These are phyloP conservation scores for Dactylellina cionopaga DNA, from an alignment of 2,329 filamentous ascomycete species.

Conservation along the genomic window DNA sequence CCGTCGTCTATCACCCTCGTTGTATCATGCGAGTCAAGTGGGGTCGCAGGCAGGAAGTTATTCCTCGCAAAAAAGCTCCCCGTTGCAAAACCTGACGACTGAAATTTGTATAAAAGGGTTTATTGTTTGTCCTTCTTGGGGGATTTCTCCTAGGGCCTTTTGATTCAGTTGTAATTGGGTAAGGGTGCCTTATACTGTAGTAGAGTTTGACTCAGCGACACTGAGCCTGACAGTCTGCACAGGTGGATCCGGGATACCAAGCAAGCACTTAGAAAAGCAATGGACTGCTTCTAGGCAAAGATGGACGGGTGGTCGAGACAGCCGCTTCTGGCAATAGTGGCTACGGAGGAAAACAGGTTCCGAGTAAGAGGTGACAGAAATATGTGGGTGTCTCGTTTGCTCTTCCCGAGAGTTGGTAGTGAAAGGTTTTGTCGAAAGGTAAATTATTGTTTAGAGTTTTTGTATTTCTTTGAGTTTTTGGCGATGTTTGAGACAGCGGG, in stretches of 20 bases:
- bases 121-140: background rate
- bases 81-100: background rate
- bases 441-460: background rate
- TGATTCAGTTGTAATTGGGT: constrained; percentile 5
- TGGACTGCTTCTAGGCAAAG: constrained; percentile 22
- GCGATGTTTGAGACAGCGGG: constrained; percentile 47
- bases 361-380: too few species aligned
- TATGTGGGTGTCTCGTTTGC: too few species aligned
- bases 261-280: background rate
- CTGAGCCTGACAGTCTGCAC: constrained; percentile 8
- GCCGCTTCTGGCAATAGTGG: constrained; percentile 39
- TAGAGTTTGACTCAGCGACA: constrained; percentile 36
- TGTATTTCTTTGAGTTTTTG: constrained; percentile 5
- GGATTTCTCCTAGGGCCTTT: constrained; percentile 17
- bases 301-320: constrained; percentile 11
- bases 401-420: constrained; percentile 3
- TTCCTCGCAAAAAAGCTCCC: constrained; percentile 33
- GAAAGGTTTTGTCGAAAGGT: background rate
- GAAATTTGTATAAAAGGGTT: background rate
- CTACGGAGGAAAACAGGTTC: background rate
- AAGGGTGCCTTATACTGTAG: constrained; percentile 2
- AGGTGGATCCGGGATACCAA: constrained; percentile 4
- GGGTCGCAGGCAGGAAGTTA: constrained; percentile 4
- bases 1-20: constrained; percentile 1
- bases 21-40: constrained; percentile 28